phyloP scores from a whole-genome alignment of 148 eudicot species.

The Nyssa sinensis region DNA sequence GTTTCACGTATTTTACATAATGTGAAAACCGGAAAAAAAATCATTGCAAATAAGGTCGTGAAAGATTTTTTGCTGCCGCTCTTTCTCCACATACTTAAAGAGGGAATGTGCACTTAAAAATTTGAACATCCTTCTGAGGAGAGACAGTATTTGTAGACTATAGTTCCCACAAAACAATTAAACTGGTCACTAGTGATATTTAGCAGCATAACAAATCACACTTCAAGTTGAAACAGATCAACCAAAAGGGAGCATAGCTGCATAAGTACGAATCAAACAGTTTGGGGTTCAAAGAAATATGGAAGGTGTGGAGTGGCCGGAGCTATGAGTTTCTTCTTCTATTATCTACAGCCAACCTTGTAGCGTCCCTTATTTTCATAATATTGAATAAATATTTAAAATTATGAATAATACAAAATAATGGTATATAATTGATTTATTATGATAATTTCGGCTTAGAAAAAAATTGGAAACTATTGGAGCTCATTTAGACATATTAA shows the following conservation, averaged over 20 bases:
- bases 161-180: not conserved
- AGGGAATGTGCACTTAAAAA: not conserved
- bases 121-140: not conserved
- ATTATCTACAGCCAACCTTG: not conserved
- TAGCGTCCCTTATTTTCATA: too few species aligned
- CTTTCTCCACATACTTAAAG: conserved; percentile 16
- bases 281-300: not conserved
- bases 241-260: not conserved
- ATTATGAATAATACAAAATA: too few species aligned
- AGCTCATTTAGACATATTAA: too few species aligned
- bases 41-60: too few species aligned
- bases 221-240: not conserved
- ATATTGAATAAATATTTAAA: too few species aligned
- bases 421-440: too few species aligned
- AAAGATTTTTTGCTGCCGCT: too few species aligned
- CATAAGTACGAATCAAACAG: not conserved
- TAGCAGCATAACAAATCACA: not conserved
- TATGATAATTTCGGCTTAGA: too few species aligned
- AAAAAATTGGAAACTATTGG: too few species aligned
- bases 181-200: not conserved
- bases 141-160: not conserved
- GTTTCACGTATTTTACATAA: too few species aligned
- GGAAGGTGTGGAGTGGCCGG: not conserved
- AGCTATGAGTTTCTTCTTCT: not conserved
- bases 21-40: too few species aligned